Conservation (phyloP, 805 yeast genomes). For the Candida awuae region DNA sequence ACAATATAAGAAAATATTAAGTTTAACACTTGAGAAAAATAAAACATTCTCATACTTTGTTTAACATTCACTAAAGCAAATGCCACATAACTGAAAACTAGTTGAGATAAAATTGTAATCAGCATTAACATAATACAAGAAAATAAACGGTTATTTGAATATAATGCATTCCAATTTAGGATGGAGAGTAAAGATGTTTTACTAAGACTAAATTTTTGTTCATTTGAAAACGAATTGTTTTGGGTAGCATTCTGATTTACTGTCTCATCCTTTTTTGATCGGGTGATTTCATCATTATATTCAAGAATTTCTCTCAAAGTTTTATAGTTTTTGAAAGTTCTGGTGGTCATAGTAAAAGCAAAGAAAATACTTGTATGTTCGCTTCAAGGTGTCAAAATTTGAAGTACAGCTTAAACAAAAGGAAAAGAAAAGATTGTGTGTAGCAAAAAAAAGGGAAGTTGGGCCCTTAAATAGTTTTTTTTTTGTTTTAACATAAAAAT, state of each 20-base stretch:
- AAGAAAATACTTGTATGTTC: not conserved
- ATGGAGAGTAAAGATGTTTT: constrained; percentile 9
- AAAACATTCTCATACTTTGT: constrained; percentile 19
- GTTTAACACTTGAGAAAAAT: constrained; percentile 19
- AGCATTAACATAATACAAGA: constrained; percentile 17
- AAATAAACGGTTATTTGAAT: constrained; percentile 17
- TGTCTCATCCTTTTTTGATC: not conserved
- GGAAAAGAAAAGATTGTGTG: not conserved
- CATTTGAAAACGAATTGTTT: too few species aligned
- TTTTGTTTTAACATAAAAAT: too few species aligned
- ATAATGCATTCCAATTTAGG: constrained; percentile 23
- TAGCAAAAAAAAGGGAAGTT: too few species aligned
- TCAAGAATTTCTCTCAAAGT: constrained; percentile 11
- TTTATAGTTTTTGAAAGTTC: constrained; percentile 3
- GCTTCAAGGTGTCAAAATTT: too few species aligned
- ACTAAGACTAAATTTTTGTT: constrained; percentile 1
- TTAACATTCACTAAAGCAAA: constrained; percentile 23
- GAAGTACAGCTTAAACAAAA: not conserved
- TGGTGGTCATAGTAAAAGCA: constrained; percentile 12
- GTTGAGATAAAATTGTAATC: constrained; percentile 21
- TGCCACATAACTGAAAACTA: constrained; percentile 23
- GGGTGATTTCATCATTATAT: constrained; percentile 4
- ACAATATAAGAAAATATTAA: constrained; percentile 22
- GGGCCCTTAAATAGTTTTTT: too few species aligned
- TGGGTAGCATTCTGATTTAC: too few species aligned